Percentiles rank a stretch among this genome's conserved stretches.
Evolutionary conservation across 2,329 filamentous ascomycete genomes (phyloP).

Genomic region (Chaetothyriales sp.): DNA sequence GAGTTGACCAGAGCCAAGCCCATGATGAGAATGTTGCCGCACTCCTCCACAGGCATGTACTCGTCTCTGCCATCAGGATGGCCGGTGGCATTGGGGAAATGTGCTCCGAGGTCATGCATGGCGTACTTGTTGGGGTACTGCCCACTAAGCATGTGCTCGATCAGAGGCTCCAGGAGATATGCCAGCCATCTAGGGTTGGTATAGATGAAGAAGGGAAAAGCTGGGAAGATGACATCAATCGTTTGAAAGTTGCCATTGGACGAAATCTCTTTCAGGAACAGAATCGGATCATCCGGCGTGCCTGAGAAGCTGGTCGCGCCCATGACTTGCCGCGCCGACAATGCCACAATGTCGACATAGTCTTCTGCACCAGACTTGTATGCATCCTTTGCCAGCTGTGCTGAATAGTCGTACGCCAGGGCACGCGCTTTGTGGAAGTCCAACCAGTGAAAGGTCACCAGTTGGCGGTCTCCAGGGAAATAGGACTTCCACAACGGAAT

Average conservation of each 20-base stretch:
- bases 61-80: slow-evolving; percentile 57
- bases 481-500: slow-evolving; percentile 65
- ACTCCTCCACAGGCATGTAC: slow-evolving; percentile 63
- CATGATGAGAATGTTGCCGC: slow-evolving; percentile 73
- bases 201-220: slow-evolving; percentile 75
- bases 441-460: slow-evolving; percentile 60
- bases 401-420: slow-evolving; percentile 59
- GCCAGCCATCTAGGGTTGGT: slow-evolving; percentile 69
- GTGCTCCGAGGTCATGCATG: slow-evolving; percentile 59
- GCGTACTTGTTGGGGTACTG: slow-evolving; percentile 72
- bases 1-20: slow-evolving; percentile 63
- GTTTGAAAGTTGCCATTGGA: slow-evolving; percentile 76
- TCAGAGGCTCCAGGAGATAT: slow-evolving; percentile 61
- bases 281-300: slow-evolving; percentile 52
- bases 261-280: slow-evolving; percentile 76
- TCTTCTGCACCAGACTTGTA: slow-evolving; percentile 57
- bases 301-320: slow-evolving; percentile 63
- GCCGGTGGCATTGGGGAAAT: slow-evolving; percentile 64
- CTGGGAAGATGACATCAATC: slow-evolving; percentile 74
- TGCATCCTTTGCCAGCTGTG: slow-evolving; percentile 54
- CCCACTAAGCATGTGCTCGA: slow-evolving; percentile 68
- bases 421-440: slow-evolving; percentile 51
- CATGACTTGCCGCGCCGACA: slow-evolving; percentile 66
- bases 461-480: slow-evolving; percentile 46
- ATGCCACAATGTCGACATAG: slow-evolving; percentile 61